phyloP scores from a whole-genome alignment of 2,329 filamentous ascomycete species.

The Leptodontidium sp. region DNA sequence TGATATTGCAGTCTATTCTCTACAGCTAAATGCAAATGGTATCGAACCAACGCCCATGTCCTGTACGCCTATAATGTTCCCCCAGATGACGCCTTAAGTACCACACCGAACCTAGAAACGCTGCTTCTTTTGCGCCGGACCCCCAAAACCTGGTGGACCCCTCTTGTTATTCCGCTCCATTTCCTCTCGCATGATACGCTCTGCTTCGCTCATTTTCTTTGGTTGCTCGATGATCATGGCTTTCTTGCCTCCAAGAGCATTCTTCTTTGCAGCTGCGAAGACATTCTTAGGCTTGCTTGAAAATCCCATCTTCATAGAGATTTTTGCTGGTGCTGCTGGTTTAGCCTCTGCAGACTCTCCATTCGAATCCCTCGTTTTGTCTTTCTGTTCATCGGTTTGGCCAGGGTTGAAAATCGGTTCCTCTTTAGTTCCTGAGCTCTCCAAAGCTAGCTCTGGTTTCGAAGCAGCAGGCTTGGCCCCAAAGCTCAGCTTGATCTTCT shows the following conservation, averaged over 20 bases:
- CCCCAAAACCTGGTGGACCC: conserved; percentile 55
- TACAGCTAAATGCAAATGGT: conserved; percentile 40
- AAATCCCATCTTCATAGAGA: conserved; percentile 72
- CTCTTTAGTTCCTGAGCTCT: background rate
- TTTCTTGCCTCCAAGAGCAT: conserved; percentile 74
- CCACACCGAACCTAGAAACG: conserved; percentile 45
- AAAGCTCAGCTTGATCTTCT: conserved; percentile 78
- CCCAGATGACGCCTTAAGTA: conserved; percentile 31
- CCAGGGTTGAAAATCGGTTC: background rate
- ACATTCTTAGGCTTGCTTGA: conserved; percentile 80
- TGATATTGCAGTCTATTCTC: conserved; percentile 30
- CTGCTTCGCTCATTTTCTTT: conserved; percentile 88
- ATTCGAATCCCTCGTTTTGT: background rate
- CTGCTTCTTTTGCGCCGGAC: conserved; percentile 64
- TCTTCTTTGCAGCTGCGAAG: conserved; percentile 73
- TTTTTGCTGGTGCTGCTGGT: conserved; percentile 44
- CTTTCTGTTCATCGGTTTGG: conserved; percentile 4
- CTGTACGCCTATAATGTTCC: conserved; percentile 23
- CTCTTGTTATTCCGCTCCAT: conserved; percentile 73
- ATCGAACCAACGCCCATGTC: conserved; percentile 38
- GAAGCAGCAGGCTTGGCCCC: conserved; percentile 50
- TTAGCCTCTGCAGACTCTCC: conserved; percentile 26
- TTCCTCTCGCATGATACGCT: conserved; percentile 89
- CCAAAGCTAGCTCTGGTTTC: conserved; percentile 31
- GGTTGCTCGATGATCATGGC: conserved; percentile 63